Evolutionary conservation across 805 yeast genomes (phyloP).

Genomic region (Hanseniaspora thailandica): DNA sequence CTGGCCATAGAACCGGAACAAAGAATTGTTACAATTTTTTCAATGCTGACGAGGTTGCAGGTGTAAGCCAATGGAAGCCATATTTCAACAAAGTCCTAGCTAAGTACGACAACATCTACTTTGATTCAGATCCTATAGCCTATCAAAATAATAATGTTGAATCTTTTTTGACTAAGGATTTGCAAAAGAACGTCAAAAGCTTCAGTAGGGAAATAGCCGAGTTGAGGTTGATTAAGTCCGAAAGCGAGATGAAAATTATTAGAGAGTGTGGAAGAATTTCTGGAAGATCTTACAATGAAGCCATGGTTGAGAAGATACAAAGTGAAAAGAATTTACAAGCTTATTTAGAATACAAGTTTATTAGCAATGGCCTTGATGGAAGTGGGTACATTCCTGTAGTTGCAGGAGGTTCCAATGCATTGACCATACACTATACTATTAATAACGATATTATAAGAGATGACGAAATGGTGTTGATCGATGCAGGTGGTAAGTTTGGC

Average conservation of each 20-base stretch:
- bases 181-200: constrained; percentile 21
- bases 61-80: constrained; percentile 34
- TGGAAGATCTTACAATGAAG: constrained; percentile 70
- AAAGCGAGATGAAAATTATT: constrained; percentile 66
- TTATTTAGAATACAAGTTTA: constrained; percentile 69
- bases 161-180: constrained; percentile 24
- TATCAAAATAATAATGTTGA: constrained; percentile 20
- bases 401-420: constrained; percentile 82
- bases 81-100: constrained; percentile 39
- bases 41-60: constrained; percentile 69
- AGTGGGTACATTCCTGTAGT: constrained; percentile 92
- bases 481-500: constrained; percentile 88
- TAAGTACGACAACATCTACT: constrained; percentile 42
- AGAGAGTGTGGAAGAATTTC: constrained; percentile 73
- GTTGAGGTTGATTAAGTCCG: constrained; percentile 58
- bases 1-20: constrained; percentile 81
- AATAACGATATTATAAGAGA: constrained; percentile 71
- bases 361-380: constrained; percentile 77
- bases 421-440: constrained; percentile 86
- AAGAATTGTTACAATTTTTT: constrained; percentile 72
- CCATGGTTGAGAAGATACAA: constrained; percentile 53
- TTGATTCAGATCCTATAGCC: constrained; percentile 34
- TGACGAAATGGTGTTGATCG: constrained; percentile 80
- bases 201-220: constrained; percentile 22
- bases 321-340: constrained; percentile 73